phyloP scores from a whole-genome alignment of 129 eudicot species.

The Mikania micrantha region DNA sequence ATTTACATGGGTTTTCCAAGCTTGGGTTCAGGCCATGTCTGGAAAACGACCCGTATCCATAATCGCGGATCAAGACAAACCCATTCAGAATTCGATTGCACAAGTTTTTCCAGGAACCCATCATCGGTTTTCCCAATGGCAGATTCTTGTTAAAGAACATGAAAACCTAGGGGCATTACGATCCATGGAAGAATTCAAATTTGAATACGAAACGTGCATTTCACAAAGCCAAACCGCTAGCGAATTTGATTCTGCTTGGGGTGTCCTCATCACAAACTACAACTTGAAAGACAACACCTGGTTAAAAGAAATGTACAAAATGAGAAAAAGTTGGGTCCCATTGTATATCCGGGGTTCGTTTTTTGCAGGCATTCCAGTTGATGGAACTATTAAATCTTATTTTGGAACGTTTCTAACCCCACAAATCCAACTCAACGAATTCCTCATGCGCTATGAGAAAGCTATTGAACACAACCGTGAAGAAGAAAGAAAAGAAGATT shows the following conservation, averaged over 20 bases:
- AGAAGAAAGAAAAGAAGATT: conserved; percentile 75
- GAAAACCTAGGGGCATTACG: conserved; percentile 59
- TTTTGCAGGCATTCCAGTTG: conserved; percentile 69
- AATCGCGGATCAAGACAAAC: conserved; percentile 65
- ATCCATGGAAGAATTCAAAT: conserved; percentile 56
- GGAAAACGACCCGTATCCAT: conserved; percentile 63
- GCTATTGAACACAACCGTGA: conserved; percentile 67
- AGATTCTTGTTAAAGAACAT: conserved; percentile 49
- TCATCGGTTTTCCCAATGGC: conserved; percentile 80
- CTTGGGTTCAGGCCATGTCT: conserved; percentile 79
- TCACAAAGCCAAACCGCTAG: conserved; percentile 63
- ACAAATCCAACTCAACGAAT: conserved; percentile 48
- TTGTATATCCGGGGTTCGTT: conserved; percentile 52
- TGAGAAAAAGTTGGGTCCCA: conserved; percentile 85
- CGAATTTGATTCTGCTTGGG: conserved; percentile 79
- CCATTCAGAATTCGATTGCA: conserved; percentile 58
- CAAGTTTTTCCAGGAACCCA: conserved; percentile 70
- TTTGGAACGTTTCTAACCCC: conserved; percentile 45
- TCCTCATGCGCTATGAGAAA: conserved; percentile 59
- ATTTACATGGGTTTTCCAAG: conserved; percentile 66
- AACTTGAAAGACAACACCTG: conserved; percentile 60
- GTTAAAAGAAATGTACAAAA: conserved; percentile 66
- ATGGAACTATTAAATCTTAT: conserved; percentile 58
- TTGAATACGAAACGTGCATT: conserved; percentile 68
- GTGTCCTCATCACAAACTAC: conserved; percentile 48